Evolutionary conservation across 1,284 basidiomycete genomes (phyloP).

Genomic region (Mycena sp.): DNA sequence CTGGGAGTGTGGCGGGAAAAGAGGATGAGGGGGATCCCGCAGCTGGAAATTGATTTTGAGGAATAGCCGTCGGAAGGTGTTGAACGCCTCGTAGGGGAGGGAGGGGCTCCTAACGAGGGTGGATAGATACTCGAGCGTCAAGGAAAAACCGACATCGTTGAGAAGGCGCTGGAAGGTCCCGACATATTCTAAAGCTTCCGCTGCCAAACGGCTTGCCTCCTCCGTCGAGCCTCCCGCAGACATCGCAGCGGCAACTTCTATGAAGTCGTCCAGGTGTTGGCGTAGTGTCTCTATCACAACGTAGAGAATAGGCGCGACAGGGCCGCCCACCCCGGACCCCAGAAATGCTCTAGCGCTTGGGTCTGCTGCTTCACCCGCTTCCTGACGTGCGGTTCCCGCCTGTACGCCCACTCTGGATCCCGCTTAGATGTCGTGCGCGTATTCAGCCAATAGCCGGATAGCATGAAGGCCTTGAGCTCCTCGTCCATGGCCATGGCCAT

Average conservation of each 20-base stretch:
- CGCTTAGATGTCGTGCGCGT: not conserved
- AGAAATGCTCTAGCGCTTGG: constrained; percentile 26
- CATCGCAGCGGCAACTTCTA: constrained; percentile 21
- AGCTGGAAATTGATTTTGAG: constrained; percentile 37
- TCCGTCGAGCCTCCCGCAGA: constrained; percentile 11
- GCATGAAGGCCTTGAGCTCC: constrained; percentile 31
- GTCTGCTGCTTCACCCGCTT: constrained; percentile 24
- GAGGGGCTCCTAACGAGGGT: constrained; percentile 27
- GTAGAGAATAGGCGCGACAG: constrained; percentile 29
- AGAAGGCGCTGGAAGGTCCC: constrained; percentile 36
- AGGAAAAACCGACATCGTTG: constrained; percentile 42
- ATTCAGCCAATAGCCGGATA: not conserved
- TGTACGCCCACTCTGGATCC: constrained; percentile 16
- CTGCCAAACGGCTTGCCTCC: constrained; percentile 16
- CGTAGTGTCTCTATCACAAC: constrained; percentile 32
- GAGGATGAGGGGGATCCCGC: not conserved
- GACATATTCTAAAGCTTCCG: constrained; percentile 34
- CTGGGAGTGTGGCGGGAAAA: constrained; percentile 37
- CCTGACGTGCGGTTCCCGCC: not conserved
- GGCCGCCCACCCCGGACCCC: constrained; percentile 17
- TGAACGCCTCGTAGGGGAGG: constrained; percentile 46
- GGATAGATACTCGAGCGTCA: constrained; percentile 41
- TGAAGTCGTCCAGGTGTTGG: constrained; percentile 32
- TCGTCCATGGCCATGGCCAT: constrained; percentile 34
- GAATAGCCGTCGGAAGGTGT: constrained; percentile 48